Evolutionary conservation across 257 asterid genomes (phyloP).

Genomic region (Gentiana dahurica): DNA sequence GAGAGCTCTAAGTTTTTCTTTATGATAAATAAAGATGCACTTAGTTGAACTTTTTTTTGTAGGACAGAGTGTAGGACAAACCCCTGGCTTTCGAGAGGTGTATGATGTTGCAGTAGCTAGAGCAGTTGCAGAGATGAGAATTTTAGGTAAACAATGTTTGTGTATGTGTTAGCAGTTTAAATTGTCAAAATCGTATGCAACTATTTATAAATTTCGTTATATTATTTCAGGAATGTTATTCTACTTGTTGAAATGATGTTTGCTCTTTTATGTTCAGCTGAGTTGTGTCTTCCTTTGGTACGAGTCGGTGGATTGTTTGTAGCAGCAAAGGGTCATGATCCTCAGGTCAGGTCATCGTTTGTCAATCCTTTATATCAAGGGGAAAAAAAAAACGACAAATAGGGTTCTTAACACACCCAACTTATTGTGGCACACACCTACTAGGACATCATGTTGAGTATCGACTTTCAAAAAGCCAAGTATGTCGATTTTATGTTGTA

Average conservation of each 20-base stretch:
- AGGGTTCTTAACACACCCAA: background rate
- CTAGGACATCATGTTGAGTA: too few relatives aligned
- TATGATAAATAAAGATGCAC: conserved; percentile 13
- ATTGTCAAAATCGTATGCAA: background rate
- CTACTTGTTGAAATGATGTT: conserved; percentile 3
- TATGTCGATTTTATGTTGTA: background rate
- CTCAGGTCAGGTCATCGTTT: conserved; percentile 37
- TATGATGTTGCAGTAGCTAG: conserved; percentile 87
- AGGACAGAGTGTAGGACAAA: conserved; percentile 66
- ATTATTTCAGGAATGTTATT: conserved; percentile 1
- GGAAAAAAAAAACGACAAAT: background rate
- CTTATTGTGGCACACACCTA: background rate
- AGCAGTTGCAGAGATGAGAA: conserved; percentile 97
- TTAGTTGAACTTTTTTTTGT: conserved; percentile 6
- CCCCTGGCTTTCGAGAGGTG: conserved; percentile 54
- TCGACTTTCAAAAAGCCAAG: background rate
- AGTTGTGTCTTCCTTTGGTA: conserved; percentile 86
- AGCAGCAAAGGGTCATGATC: conserved; percentile 91
- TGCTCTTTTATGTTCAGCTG: conserved; percentile 47
- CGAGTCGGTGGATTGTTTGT: conserved; percentile 89
- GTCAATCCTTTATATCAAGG: background rate
- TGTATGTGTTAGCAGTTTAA: background rate
- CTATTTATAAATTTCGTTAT: background rate
- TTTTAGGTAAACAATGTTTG: conserved; percentile 39
- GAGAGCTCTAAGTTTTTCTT: background rate